These are phyloP conservation scores for Ophiostoma sp. DNA, from an alignment of 2,329 filamentous ascomycete species.

Conservation along the genomic window DNA sequence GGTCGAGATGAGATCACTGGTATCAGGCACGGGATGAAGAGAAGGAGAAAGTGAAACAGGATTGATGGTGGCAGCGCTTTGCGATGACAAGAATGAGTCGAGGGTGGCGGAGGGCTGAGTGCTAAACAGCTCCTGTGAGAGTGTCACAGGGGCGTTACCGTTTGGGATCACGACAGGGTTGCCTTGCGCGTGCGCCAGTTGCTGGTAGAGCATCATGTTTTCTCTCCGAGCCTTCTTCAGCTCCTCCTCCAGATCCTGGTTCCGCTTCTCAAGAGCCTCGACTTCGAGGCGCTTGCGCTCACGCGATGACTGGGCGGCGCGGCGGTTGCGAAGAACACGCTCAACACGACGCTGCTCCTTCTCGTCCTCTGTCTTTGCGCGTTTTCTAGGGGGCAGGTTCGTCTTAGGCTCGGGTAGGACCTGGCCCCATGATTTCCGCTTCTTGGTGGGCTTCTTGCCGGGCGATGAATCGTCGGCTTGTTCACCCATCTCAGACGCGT, in stretches of 20 bases:
- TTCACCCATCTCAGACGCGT: constrained; percentile 17
- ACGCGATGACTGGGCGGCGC: constrained; percentile 90
- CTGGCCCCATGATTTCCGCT: constrained; percentile 98
- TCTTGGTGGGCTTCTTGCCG: constrained; percentile 76
- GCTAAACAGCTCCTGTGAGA: constrained; percentile 56
- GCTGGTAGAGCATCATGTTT: constrained; percentile 45
- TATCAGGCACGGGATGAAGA: constrained; percentile 49
- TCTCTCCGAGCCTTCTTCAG: constrained; percentile 40
- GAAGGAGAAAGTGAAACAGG: constrained; percentile 57
- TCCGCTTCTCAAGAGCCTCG: constrained; percentile 74
- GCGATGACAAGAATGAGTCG: constrained; percentile 42
- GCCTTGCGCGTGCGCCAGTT: constrained; percentile 47
- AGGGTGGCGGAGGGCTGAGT: constrained; percentile 39
- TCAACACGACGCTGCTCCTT: constrained; percentile 98
- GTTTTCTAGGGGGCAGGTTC: constrained; percentile 88
- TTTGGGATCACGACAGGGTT: constrained; percentile 41
- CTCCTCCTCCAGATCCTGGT: constrained; percentile 62
- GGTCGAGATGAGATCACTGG: constrained; percentile 29
- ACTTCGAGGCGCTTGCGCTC: constrained; percentile 87
- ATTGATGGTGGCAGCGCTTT: constrained; percentile 48
- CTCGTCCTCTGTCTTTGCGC: constrained; percentile 96
- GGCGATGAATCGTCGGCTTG: constrained; percentile 13
- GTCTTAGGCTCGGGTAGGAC: constrained; percentile 95
- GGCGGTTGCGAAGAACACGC: constrained; percentile 91
- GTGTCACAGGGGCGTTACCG: constrained; percentile 45